Conservation (phyloP, 148 eudicot genomes). For the Fagopyrum tataricum region DNA sequence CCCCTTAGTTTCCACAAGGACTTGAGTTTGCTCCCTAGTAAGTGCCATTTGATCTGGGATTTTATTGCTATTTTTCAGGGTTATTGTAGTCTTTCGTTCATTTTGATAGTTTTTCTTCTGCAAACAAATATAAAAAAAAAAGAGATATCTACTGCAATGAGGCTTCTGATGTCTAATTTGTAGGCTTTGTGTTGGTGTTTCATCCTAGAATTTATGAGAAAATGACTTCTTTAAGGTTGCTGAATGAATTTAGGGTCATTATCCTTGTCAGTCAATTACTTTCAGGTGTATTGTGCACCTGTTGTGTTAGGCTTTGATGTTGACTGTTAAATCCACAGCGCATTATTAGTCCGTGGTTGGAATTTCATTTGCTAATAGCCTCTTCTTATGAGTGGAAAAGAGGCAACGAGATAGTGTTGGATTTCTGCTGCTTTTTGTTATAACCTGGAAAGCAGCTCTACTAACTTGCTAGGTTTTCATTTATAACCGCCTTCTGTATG, state of each 20-base stretch:
- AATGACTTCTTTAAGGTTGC: background rate
- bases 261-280: background rate
- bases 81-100: background rate
- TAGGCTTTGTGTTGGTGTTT: background rate
- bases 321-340: background rate
- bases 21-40: constrained; percentile 44
- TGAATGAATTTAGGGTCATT: background rate
- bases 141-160: background rate
- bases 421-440: background rate
- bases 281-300: background rate
- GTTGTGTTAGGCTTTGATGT: background rate
- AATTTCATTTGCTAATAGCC: background rate
- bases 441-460: background rate
- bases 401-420: background rate
- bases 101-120: background rate
- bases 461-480: background rate
- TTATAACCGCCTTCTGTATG: background rate
- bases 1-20: constrained; percentile 31
- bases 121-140: background rate
- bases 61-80: background rate
- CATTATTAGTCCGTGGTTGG: background rate
- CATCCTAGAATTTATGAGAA: background rate
- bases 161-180: background rate
- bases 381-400: background rate
- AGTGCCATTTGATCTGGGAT: constrained; percentile 15